A percentile compares a stretch with the other conserved stretches of the same genome.
Evolutionary conservation across 192 early-diverging fungal species (phyloP).

Genomic region (Coemansia furcata): DNA sequence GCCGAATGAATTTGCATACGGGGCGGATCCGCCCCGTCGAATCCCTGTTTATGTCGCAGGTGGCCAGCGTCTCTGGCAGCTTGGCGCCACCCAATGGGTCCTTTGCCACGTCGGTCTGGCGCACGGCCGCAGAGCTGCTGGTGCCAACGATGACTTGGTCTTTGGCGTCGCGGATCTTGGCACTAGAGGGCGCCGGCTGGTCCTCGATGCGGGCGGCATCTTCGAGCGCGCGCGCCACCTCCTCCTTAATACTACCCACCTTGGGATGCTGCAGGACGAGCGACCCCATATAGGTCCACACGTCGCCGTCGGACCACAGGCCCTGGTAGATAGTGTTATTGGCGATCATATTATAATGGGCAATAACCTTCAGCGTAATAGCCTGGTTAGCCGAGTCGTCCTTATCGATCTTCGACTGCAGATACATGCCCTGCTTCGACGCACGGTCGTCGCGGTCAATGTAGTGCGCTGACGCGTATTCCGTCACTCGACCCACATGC

Average conservation of each 20-base stretch:
- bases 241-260: constrained; percentile 39
- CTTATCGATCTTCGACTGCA: constrained; percentile 35
- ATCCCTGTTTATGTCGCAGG: constrained; percentile 44
- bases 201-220: constrained; percentile 23
- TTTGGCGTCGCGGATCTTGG: neutral
- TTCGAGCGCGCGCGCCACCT: constrained; percentile 35
- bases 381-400: constrained; percentile 13
- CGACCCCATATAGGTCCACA: constrained; percentile 52
- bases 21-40: constrained; percentile 31
- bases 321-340: constrained; percentile 54
- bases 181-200: neutral
- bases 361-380: constrained; percentile 43
- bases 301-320: constrained; percentile 49
- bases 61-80: constrained; percentile 44
- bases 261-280: constrained; percentile 48
- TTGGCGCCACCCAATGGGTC: constrained; percentile 30
- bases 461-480: constrained; percentile 42
- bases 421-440: constrained; percentile 32
- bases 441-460: constrained; percentile 13
- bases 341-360: constrained; percentile 52
- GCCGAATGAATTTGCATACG: constrained; percentile 42
- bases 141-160: neutral
- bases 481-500: constrained; percentile 34
- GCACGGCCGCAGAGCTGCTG: neutral
- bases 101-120: neutral